Percentiles rank a stretch among this genome's conserved stretches.
These are phyloP conservation scores for Helotiales sp. DNA, from an alignment of 2,329 filamentous ascomycete species.

Conservation along the genomic window DNA sequence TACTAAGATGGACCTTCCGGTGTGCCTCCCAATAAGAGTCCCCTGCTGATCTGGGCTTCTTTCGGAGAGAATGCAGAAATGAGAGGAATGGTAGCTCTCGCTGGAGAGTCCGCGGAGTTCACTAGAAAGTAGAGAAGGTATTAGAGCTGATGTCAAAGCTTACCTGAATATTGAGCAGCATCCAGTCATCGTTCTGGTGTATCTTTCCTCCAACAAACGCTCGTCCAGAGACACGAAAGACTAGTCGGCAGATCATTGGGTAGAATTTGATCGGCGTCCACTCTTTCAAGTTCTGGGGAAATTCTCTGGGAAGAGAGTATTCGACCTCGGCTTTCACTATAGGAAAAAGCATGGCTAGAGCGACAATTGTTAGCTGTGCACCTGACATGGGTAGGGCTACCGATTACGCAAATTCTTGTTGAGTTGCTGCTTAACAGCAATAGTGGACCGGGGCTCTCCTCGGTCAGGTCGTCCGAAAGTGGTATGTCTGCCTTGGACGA, in stretches of 20 bases:
- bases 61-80: too few species aligned
- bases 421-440: slow-evolving; percentile 3
- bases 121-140: background rate
- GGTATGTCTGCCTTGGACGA: background rate
- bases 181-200: slow-evolving; percentile 13
- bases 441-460: background rate
- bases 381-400: background rate
- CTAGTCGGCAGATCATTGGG: slow-evolving; percentile 37
- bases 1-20: too few species aligned
- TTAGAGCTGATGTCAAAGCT: background rate
- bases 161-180: slow-evolving; percentile 3
- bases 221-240: slow-evolving; percentile 38
- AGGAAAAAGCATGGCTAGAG: background rate
- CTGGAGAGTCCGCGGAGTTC: background rate
- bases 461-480: background rate
- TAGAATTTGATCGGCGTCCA: slow-evolving; percentile 32
- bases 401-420: slow-evolving; percentile 3
- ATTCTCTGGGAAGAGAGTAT: background rate
- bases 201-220: slow-evolving; percentile 10
- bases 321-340: slow-evolving; percentile 4
- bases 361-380: background rate
- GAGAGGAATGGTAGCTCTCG: too few species aligned
- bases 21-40: too few species aligned
- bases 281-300: slow-evolving; percentile 23
- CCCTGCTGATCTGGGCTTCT: too few species aligned